phyloP scores from a whole-genome alignment of 106 monocot genomes.

The Alisma plantagoaquatica region DNA sequence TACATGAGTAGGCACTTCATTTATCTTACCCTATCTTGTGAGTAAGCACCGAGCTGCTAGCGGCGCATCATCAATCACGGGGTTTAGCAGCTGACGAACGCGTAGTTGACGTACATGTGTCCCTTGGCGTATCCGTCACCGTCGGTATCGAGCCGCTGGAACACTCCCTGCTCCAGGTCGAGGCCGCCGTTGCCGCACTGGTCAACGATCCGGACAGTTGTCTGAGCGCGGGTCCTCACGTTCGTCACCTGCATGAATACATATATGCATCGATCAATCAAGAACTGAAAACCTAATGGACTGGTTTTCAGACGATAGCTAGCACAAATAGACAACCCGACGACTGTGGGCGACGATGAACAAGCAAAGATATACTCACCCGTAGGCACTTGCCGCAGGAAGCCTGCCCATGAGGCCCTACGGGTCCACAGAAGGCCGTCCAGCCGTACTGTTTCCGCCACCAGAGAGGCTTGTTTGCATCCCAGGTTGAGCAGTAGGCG shows the following conservation, averaged over 20 bases:
- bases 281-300: too few relatives aligned
- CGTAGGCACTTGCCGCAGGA: slow-evolving; percentile 17
- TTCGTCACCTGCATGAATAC: slow-evolving; percentile 23
- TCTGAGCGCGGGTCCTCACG: slow-evolving; percentile 5
- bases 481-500: slow-evolving; percentile 22
- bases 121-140: slow-evolving; percentile 8
- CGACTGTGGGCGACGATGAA: too few relatives aligned
- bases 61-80: too few relatives aligned
- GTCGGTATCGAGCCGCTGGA: slow-evolving; percentile 12
- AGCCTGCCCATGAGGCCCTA: slow-evolving; percentile 13
- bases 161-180: slow-evolving; percentile 10
- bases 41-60: too few relatives aligned
- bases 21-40: too few relatives aligned
- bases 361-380: too few relatives aligned
- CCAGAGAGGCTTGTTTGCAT: slow-evolving; percentile 6
- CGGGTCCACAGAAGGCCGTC: slow-evolving; percentile 29
- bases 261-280: too few relatives aligned
- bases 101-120: slow-evolving; percentile 11
- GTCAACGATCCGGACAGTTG: slow-evolving; percentile 17
- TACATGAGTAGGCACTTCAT: too few relatives aligned
- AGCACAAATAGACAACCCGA: too few relatives aligned
- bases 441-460: slow-evolving; percentile 23
- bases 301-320: too few relatives aligned
- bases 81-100: slow-evolving; percentile 10
- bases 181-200: slow-evolving; percentile 17